These are phyloP conservation scores for Sordariomycetes sp. DNA, from an alignment of 2,329 filamentous ascomycete genomes.

Conservation along the genomic window DNA sequence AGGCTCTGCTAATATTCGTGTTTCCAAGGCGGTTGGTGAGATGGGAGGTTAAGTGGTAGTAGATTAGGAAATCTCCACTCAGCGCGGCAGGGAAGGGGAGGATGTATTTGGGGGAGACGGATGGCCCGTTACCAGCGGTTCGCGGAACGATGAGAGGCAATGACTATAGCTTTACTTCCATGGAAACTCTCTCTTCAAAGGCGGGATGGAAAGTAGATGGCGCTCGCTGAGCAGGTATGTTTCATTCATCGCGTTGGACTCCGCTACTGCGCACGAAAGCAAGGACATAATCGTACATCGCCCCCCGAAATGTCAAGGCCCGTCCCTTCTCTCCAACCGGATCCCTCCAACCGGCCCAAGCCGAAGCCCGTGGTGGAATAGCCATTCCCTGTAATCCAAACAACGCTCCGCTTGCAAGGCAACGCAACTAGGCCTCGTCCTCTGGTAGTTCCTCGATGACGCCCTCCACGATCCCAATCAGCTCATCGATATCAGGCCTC, in stretches of 20 bases:
- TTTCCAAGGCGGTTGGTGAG: not conserved
- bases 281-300: not conserved
- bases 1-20: not conserved
- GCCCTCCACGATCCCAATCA: slow-evolving; percentile 68
- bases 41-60: not conserved
- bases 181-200: not conserved
- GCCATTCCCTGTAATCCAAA: too few species aligned
- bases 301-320: not conserved
- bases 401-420: too few species aligned
- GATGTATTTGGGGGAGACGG: not conserved
- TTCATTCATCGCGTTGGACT: not conserved
- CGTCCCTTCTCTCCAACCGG: not conserved
- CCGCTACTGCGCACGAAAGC: not conserved
- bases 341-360: not conserved
- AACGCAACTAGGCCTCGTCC: slow-evolving; percentile 22
- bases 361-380: too few species aligned
- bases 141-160: not conserved
- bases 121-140: not conserved
- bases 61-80: not conserved
- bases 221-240: not conserved
- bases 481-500: slow-evolving; percentile 74
- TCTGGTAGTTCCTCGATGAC: slow-evolving; percentile 59
- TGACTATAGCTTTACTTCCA: not conserved
- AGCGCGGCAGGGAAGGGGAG: not conserved
- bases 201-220: not conserved